Conservation (phyloP, 371 early-diverging fungal genomes). For the Nosema bombycis region DNA sequence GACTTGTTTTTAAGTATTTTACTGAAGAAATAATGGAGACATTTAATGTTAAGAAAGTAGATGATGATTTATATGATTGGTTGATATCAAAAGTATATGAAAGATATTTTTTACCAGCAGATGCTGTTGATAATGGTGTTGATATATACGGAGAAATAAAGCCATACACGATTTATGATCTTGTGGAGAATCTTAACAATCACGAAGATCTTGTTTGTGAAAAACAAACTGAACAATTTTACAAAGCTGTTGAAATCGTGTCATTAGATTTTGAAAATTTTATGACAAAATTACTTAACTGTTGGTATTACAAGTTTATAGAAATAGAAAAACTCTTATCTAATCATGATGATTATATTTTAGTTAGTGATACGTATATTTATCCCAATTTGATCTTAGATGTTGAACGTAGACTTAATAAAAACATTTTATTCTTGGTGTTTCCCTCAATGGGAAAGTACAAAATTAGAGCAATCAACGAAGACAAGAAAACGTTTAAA, state of each 20-base stretch:
- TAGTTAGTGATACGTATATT: slow-evolving; percentile 25
- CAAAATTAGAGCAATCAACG: slow-evolving; percentile 69
- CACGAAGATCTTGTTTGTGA: neutral
- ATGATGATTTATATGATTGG: slow-evolving; percentile 10
- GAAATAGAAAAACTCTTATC: slow-evolving; percentile 19
- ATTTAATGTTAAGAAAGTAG: neutral
- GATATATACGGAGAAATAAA: slow-evolving; percentile 44
- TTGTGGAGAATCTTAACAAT: slow-evolving; percentile 19
- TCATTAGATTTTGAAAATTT: slow-evolving; percentile 51
- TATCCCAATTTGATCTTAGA: slow-evolving; percentile 30
- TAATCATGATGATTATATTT: slow-evolving; percentile 25
- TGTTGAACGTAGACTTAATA: slow-evolving; percentile 32
- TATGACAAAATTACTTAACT: slow-evolving; percentile 25
- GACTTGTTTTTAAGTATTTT: slow-evolving; percentile 73
- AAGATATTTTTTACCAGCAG: slow-evolving; percentile 58
- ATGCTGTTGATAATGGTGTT: slow-evolving; percentile 64
- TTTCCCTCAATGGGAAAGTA: slow-evolving; percentile 22
- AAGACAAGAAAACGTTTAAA: slow-evolving; percentile 72
- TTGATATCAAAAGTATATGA: slow-evolving; percentile 54
- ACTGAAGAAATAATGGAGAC: slow-evolving; percentile 52
- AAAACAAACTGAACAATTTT: slow-evolving; percentile 40
- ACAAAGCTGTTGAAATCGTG: slow-evolving; percentile 49
- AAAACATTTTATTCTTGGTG: slow-evolving; percentile 50
- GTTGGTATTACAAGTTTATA: slow-evolving; percentile 24
- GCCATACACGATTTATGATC: slow-evolving; percentile 49